A percentile compares a stretch with the other conserved stretches of the same genome.
These are phyloP conservation scores for Jackrogersella multiformis DNA, from an alignment of 495 filamentous ascomycete genomes.

Conservation along the genomic window DNA sequence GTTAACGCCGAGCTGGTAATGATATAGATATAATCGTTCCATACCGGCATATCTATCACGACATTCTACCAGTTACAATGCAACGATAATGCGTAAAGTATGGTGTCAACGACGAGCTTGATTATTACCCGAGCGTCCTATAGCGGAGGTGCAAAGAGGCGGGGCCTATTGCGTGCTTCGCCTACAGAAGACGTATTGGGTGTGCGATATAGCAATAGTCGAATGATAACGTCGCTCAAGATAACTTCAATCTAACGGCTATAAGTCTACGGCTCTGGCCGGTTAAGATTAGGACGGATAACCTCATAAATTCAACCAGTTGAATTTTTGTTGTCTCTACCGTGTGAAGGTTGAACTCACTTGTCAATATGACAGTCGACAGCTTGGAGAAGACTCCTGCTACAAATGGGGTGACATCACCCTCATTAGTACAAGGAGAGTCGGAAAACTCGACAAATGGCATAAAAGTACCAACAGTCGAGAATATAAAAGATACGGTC, in stretches of 20 bases:
- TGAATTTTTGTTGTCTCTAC: neutral
- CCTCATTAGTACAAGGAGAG: constrained; percentile 1
- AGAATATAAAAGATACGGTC: constrained; percentile 11
- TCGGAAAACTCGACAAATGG: constrained; percentile 20
- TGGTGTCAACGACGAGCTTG: constrained; percentile 21
- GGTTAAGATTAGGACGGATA: neutral
- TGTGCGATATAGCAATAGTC: constrained; percentile 16
- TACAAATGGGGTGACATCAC: constrained; percentile 8
- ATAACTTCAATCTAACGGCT: constrained; percentile 27
- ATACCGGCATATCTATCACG: constrained; percentile 8
- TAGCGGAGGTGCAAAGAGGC: constrained; percentile 43
- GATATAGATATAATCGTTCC: constrained; percentile 19
- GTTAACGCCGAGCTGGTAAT: constrained; percentile 22
- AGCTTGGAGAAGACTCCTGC: constrained; percentile 1
- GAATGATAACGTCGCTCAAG: constrained; percentile 26
- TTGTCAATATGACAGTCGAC: constrained; percentile 28
- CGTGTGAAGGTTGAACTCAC: neutral
- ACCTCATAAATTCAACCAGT: neutral
- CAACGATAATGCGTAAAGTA: constrained; percentile 10
- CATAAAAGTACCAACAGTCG: constrained; percentile 16
- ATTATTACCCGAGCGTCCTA: constrained; percentile 33
- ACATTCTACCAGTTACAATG: constrained; percentile 4
- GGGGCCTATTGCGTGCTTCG: constrained; percentile 44
- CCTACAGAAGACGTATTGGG: constrained; percentile 31
- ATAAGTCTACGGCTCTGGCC: constrained; percentile 26